Conservation (phyloP, 2,329 filamentous ascomycete species). For the Hypocreales sp. region DNA sequence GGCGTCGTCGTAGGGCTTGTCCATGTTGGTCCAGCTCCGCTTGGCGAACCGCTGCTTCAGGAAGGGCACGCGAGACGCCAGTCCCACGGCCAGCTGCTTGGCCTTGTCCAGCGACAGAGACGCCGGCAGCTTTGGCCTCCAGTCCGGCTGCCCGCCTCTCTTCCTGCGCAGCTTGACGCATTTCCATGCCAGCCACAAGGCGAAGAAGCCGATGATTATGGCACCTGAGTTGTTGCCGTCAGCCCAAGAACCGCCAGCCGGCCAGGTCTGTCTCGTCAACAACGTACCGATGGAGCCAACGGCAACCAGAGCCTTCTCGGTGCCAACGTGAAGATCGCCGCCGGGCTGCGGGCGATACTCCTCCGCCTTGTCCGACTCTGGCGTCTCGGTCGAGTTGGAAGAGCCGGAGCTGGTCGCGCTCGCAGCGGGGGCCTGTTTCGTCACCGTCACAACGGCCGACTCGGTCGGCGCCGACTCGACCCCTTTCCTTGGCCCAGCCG, state of each 20-base stretch:
- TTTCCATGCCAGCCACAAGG: constrained; percentile 29
- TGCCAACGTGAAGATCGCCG: constrained; percentile 1
- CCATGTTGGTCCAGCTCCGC: constrained; percentile 17
- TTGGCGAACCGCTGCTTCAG: constrained; percentile 16
- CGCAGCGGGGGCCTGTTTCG: neutral
- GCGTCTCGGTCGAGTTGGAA: neutral
- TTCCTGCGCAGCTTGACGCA: constrained; percentile 6
- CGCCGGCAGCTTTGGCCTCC: constrained; percentile 5
- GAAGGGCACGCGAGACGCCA: constrained; percentile 17
- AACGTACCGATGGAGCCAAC: constrained; percentile 8
- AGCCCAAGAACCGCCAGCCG: no score
- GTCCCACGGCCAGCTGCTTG: constrained; percentile 4
- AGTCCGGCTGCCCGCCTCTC: constrained; percentile 19
- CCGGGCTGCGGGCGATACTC: no score
- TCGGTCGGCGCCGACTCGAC: neutral
- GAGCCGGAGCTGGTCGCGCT: neutral
- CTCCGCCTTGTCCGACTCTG: neutral
- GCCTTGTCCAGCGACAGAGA: constrained; percentile 1
- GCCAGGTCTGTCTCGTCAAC: no score
- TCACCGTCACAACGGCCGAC: neutral
- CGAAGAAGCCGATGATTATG: constrained; percentile 27
- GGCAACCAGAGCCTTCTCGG: constrained; percentile 8
- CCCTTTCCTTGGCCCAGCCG: constrained; percentile 3
- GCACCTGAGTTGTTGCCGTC: constrained; percentile 16
- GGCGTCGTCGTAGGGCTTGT: constrained; percentile 11